Conservation (phyloP, 140 eudicot species). For the Oenanthe javanica region DNA sequence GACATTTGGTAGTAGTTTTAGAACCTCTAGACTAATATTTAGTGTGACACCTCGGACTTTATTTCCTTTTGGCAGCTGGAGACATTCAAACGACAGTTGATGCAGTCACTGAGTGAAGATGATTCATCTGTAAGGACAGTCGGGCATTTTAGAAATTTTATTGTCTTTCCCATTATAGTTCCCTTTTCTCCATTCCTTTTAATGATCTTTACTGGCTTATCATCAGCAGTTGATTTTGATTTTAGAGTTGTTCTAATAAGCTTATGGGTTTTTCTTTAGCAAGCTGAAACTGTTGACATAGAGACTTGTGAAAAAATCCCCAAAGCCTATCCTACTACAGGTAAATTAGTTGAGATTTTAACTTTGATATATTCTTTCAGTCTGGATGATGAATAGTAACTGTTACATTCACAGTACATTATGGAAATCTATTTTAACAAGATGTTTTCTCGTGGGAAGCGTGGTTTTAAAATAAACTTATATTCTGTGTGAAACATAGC, state of each 20-base stretch:
- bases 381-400: not conserved
- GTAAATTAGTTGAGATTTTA: conserved; percentile 18
- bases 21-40: conserved; percentile 2
- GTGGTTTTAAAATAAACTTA: not conserved
- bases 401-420: not conserved
- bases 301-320: conserved; percentile 74
- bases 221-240: not conserved
- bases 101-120: conserved; percentile 87
- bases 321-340: conserved; percentile 43
- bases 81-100: conserved; percentile 83
- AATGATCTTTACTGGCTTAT: not conserved
- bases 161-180: not conserved
- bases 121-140: conserved; percentile 58
- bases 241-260: not conserved
- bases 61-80: conserved; percentile 65
- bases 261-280: conserved; percentile 24
- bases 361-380: not conserved
- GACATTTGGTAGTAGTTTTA: not conserved
- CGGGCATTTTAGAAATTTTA: not conserved
- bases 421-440: not conserved
- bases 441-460: not conserved
- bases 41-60: conserved; percentile 1
- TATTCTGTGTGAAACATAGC: not conserved
- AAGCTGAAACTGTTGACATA: conserved; percentile 74
- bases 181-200: not conserved